Base-by-base conservation (phyloP, 2,329 filamentous ascomycete genomes). In the Paecilomyces variotii region DNA sequence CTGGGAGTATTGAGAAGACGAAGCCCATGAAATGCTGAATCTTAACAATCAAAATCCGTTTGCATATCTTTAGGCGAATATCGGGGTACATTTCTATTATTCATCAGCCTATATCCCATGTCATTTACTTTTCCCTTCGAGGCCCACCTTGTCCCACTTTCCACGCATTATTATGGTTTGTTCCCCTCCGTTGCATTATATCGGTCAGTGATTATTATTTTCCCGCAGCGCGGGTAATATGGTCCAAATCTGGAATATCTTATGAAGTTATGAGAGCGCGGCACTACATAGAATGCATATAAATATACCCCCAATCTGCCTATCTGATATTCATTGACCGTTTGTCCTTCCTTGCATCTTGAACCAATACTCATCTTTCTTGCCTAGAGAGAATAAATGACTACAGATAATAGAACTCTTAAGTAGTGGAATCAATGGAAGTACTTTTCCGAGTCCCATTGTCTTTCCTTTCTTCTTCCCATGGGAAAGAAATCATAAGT, bases 1-100 rank as follows among this genome's bases (percentile, higher is more conserved):
- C 74, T 76, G 24, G 77, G 77, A 34, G 76, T 87, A 30, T 70
- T 87, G 50, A 76, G 75, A 34, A 75, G 76, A 56, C 71, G 69
- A 59, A 65, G 65, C 27, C 63, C 64, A 39, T 53, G 51, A 54
- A 30, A 30, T 45, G 27, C 19, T 19, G 14, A 45, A 45, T 39
- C 12, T n/a, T 5, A 39, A 24, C 39, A 45, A 2, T 14, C 14
- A 24, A 10, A 32, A 45, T 45, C 39, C 24, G 14, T 45, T 45
- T 24, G 39, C 39, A 45, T 45, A 24, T 45, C 1, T 45, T 45
- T 45, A 45, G 39, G 39, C 39, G 39, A 45, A 45, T 24, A 45
- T 6, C 39, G 39, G n/a, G 39, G 0, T 45, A 6, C 39, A 24
- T 19, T 45, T 7, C 14, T 10, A 45, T 24, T 9, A 45, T 45